Evolutionary conservation across 257 asterid species (phyloP).

Genomic region (Solanum medicagineum): DNA sequence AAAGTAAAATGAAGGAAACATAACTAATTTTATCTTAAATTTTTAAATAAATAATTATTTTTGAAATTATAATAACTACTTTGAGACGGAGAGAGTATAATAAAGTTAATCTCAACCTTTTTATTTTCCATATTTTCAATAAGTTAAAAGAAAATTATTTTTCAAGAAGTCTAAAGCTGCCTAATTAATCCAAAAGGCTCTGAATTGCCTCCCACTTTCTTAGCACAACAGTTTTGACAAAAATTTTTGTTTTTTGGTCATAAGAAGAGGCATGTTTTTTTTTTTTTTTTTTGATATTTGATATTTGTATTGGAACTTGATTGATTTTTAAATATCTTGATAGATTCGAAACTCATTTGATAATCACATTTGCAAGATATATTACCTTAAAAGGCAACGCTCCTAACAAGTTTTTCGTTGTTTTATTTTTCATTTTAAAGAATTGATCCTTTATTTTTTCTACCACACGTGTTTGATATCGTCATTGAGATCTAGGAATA

Average conservation of each 20-base stretch:
- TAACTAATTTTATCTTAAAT: no score
- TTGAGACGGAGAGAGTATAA: not conserved
- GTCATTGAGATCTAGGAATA: no score
- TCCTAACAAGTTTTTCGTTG: no score
- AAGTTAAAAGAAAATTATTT: not conserved
- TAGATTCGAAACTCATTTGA: no score
- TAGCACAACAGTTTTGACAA: not conserved
- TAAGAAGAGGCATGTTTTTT: not conserved
- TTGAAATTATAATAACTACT: not conserved
- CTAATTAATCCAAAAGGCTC: not conserved
- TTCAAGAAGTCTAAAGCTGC: not conserved
- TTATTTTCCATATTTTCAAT: not conserved
- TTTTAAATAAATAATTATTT: not conserved
- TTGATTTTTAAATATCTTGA: not conserved
- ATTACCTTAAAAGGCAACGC: no score
- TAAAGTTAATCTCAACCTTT: not conserved
- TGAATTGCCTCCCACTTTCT: not conserved
- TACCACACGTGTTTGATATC: no score
- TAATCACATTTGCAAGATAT: no score
- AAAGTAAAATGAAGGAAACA: no score
- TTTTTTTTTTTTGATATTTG: not conserved
- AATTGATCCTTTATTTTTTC: no score
- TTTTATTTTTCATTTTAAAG: no score
- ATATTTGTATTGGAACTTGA: not conserved
- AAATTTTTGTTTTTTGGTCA: not conserved